phyloP scores from a whole-genome alignment of 2,329 filamentous ascomycete genomes.

The Botryotinia globosa region DNA sequence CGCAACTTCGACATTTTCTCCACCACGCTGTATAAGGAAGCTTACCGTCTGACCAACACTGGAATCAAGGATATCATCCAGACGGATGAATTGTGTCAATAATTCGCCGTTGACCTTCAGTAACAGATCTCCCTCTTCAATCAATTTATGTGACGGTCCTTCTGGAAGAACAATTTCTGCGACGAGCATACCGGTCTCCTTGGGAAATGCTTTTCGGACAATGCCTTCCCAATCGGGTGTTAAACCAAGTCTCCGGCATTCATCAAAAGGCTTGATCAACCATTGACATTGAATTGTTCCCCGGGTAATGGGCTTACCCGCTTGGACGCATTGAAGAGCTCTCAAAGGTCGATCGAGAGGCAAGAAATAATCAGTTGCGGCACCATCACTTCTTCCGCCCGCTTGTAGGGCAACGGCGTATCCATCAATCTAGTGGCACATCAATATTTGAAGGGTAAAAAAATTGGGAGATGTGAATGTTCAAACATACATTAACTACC shows the following conservation, averaged over 20 bases:
- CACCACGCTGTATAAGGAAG: conserved; percentile 82
- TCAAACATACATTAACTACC: conserved; percentile 65
- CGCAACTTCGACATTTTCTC: conserved; percentile 76
- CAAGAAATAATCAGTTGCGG: conserved; percentile 96
- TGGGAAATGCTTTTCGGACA: conserved; percentile 78
- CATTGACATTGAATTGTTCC: conserved; percentile 99
- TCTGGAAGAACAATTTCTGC: conserved; percentile 92
- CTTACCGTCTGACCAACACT: conserved; percentile 77
- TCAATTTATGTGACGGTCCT: conserved; percentile 80
- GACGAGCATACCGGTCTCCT: conserved; percentile 94
- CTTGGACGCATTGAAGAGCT: conserved; percentile 80
- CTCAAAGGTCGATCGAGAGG: conserved; percentile 87
- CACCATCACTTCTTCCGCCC: conserved; percentile 88
- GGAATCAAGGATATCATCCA: conserved; percentile 89
- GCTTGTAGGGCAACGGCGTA: conserved; percentile 90
- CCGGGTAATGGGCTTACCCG: conserved; percentile 71
- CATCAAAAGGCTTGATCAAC: conserved; percentile 94
- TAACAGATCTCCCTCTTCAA: conserved; percentile 92
- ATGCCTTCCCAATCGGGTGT: conserved; percentile 82
- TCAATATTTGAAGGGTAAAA: not conserved
- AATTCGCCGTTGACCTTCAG: conserved; percentile 92
- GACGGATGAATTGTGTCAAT: conserved; percentile 84
- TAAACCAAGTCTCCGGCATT: conserved; percentile 85
- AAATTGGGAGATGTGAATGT: not conserved
- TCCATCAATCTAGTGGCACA: conserved; percentile 63